These are phyloP conservation scores for Neofusicoccum sp. DNA, from an alignment of 2,329 filamentous ascomycete genomes.

Conservation along the genomic window DNA sequence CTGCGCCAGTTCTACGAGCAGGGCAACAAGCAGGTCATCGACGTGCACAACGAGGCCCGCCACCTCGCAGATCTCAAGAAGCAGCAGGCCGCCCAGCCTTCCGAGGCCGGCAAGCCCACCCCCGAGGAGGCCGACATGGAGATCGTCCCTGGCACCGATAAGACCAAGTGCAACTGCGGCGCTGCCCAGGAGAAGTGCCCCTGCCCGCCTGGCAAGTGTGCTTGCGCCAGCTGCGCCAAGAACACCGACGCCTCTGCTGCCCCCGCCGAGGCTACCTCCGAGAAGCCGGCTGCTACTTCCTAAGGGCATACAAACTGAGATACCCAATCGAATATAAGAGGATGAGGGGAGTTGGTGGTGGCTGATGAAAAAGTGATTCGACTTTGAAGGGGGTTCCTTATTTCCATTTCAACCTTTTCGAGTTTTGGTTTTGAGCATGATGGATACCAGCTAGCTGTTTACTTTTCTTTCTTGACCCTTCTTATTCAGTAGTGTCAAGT, in stretches of 20 bases:
- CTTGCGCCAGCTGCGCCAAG: conserved; percentile 48
- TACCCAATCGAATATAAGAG: not conserved
- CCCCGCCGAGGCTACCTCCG: not conserved
- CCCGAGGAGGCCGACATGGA: conserved; percentile 41
- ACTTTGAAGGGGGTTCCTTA: not conserved
- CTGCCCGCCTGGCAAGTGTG: conserved; percentile 47
- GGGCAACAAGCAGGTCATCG: conserved; percentile 82
- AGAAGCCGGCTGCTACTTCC: conserved; percentile 3
- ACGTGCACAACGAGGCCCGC: conserved; percentile 88
- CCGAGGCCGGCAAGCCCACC: conserved; percentile 21
- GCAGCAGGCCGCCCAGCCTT: conserved; percentile 38
- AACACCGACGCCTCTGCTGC: conserved; percentile 32
- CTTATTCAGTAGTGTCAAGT: not conserved
- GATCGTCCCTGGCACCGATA: conserved; percentile 40
- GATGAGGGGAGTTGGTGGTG: not conserved
- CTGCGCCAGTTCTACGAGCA: conserved; percentile 84
- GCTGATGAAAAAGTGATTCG: not conserved
- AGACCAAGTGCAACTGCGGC: conserved; percentile 50
- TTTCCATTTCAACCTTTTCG: not conserved
- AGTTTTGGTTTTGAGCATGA: not conserved
- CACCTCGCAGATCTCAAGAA: conserved; percentile 85
- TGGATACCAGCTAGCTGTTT: not conserved
- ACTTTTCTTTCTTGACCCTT: not conserved
- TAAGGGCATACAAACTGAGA: not conserved
- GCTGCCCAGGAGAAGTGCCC: conserved; percentile 43